Evolutionary conservation across 2,329 filamentous ascomycete species (phyloP), one percentile per base, ranked within the genome.

Genomic region (Huntiella omanensis): DNA sequence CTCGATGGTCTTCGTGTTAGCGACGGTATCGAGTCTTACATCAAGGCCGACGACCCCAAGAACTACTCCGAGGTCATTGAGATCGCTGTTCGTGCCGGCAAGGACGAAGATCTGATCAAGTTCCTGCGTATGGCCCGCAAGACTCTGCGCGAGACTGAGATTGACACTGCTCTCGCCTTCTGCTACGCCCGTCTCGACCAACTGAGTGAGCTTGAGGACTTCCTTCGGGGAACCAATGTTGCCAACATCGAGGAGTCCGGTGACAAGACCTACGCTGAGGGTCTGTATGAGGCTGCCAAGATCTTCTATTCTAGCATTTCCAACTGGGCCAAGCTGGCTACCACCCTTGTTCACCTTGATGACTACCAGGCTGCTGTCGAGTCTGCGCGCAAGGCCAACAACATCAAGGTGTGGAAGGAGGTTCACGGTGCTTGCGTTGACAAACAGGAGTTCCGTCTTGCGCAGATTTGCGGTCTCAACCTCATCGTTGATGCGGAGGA

Each of bases 241-340:
- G 88, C 91, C 45, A 87, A 98, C 60, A 73, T 96, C 46, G 91
- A 98, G 60, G 83, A 91, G 55, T 96, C 86, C 50, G 91, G 91
- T 69, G 91, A 98, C 71, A 95, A 95, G 70, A 88, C 91, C 16
- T 96, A 94, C 55, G 82, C 79, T 52, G 91, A 98, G 65, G 88
- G 88, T 50, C 79, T 84, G 58, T 88, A 91, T 58, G 82, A 96
- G 69, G 91, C 91, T 38, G 85, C 91, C 53, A 98, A 98, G 75
- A 96, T 98, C 58, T 98, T 96, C 73, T 98, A 79, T 68, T 85
- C 77, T 47, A 96, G 84, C 67, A 93, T 98, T 60, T 98, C 91
- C 46, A 98, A 98, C 73, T 98, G 91, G 91, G 88, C 88, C 47
- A 98, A 98, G 70, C 78, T 98, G 56, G 87, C 91, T 11, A 96